These are phyloP conservation scores for Arthrinium phaeospermum DNA, from an alignment of 2,329 filamentous ascomycete species.

Conservation along the genomic window DNA sequence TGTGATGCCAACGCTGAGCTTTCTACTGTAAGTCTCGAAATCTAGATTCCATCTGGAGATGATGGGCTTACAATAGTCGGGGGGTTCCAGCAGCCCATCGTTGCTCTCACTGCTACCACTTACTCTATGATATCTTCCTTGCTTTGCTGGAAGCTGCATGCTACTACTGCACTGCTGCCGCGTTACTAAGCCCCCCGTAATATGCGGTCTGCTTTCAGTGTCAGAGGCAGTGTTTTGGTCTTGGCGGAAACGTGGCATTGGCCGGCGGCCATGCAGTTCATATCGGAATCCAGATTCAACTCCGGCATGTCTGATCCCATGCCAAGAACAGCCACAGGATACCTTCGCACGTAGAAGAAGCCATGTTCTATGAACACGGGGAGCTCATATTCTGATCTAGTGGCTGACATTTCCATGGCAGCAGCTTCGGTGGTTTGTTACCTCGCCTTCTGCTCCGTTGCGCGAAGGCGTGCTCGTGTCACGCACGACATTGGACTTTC, in stretches of 20 bases:
- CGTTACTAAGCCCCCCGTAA: constrained; percentile 1
- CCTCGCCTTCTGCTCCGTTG: neutral
- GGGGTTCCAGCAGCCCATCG: neutral
- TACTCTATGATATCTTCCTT: neutral
- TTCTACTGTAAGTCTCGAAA: neutral
- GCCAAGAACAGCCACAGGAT: neutral
- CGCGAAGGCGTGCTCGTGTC: neutral
- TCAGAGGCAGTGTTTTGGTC: neutral
- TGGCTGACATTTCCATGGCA: neutral
- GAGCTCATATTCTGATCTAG: no score
- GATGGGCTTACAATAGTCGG: neutral
- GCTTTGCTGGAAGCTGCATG: neutral
- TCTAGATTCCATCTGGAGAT: neutral
- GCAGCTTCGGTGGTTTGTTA: neutral
- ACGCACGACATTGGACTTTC: neutral
- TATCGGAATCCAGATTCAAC: neutral
- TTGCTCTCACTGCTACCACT: neutral
- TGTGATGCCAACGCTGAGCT: neutral
- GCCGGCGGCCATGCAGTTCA: neutral
- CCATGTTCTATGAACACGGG: neutral
- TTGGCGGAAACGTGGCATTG: neutral
- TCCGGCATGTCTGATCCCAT: neutral
- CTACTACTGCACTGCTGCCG: neutral
- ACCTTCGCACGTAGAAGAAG: neutral
- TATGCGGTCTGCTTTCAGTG: neutral